phyloP scores from a whole-genome alignment of 768 basidiomycete species.

The Tulasnella sp. region DNA sequence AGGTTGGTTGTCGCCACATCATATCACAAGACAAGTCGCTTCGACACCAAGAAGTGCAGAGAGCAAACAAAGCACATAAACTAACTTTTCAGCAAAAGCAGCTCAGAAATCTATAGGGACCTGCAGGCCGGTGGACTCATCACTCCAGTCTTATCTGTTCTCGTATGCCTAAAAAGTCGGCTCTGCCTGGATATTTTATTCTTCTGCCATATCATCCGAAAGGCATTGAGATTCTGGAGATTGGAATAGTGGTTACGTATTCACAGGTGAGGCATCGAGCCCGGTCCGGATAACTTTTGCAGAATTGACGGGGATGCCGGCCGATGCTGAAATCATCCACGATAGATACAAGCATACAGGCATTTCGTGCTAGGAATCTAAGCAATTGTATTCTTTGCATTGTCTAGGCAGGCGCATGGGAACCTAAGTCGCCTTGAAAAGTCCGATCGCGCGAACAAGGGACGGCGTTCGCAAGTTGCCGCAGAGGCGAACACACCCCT shows the following conservation, averaged over 20 bases:
- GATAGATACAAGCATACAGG: background rate
- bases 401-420: background rate
- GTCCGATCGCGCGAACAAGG: background rate
- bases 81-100: too few species aligned
- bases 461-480: background rate
- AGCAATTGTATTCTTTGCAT: background rate
- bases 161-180: conserved; percentile 50
- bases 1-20: conserved; percentile 48
- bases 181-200: conserved; percentile 42
- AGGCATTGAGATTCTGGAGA: background rate
- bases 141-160: conserved; percentile 45
- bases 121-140: conserved; percentile 35
- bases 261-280: background rate
- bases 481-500: too few species aligned
- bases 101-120: too few species aligned
- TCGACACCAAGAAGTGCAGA: too few species aligned
- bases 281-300: background rate
- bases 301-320: background rate
- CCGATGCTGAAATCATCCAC: background rate
- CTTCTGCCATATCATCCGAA: background rate
- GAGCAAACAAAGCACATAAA: too few species aligned
- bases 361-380: background rate
- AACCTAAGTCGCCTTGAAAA: background rate
- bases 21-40: too few species aligned
- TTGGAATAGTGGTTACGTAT: background rate